Evolutionary conservation across 2,329 filamentous ascomycete species (phyloP), one percentile per base, ranked within the genome.

Genomic region (Fusarium sp.): DNA sequence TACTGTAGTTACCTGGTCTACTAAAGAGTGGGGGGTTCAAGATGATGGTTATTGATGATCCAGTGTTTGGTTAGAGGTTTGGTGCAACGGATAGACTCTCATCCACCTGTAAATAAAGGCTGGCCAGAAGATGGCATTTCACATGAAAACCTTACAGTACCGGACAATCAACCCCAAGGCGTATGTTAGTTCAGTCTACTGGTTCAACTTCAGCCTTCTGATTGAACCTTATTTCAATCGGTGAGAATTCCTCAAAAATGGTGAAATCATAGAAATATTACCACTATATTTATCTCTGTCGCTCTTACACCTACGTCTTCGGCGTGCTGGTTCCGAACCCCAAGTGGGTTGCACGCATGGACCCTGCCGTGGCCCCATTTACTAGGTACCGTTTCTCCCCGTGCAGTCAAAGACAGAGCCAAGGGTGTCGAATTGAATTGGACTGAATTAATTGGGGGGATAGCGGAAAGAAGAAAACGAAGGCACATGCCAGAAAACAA

Each of bases 401-500:
- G 52, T 46, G 33, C 23, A 53, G 36, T 23, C 33, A 50, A 50
- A 31, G 41, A 6, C 28, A 41, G 31, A 16, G 33, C 20, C 20
- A 20, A 20, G 23, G 23, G 23, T 23, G 23, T 23, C 5, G 23
- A 23, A 6, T 23, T 23, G 49, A 46, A 46, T 59, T 55, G 49
- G 26, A 55, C 44, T 62, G 20, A 30, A 33, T 18, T 31, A 31
- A 54, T 36, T 46, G 23, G 51, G 20, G 12, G 12, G 41, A 49
- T 42, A 38, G 51, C 20, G 26, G 34, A 20, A 52, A 58, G 20
- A 28, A 20, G 36, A 42, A 38, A 54, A 61, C 23, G 42, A 54
- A 56, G 67, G 63, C 74, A 76, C 72, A 74, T 76, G 71, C 72
- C 71, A 74, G 64, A 34, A 71, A 69, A 72, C 60, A 63, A 69